phyloP scores from a whole-genome alignment of 768 basidiomycete species.

The Tulasnella sp. region DNA sequence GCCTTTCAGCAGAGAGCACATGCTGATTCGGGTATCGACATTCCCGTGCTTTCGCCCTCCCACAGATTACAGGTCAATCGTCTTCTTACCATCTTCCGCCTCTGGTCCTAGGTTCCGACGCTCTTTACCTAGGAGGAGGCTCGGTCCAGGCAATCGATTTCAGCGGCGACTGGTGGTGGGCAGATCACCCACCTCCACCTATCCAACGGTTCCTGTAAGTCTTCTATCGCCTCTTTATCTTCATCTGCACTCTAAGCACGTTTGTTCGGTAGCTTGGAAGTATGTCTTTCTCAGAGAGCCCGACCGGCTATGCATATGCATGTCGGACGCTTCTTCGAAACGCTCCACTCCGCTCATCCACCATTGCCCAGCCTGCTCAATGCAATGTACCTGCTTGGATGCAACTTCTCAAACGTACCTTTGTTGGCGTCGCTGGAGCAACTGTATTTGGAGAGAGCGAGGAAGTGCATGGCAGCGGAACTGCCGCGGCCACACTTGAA shows the following conservation, averaged over 20 bases:
- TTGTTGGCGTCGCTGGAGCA: neutral
- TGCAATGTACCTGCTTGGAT: slow-evolving; percentile 16
- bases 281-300: neutral
- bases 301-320: neutral
- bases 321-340: slow-evolving; percentile 3
- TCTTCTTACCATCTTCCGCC: neutral
- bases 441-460: neutral
- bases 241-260: too few relatives aligned
- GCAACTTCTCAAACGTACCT: slow-evolving; percentile 11
- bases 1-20: neutral
- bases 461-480: slow-evolving; percentile 4
- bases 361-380: slow-evolving; percentile 15
- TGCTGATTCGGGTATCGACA: neutral
- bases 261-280: neutral
- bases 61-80: neutral
- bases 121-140: neutral
- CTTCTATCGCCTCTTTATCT: neutral
- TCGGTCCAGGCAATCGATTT: neutral
- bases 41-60: neutral
- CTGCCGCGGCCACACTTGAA: neutral
- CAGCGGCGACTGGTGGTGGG: slow-evolving; percentile 10
- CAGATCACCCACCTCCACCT: neutral
- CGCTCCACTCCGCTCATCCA: neutral
- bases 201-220: slow-evolving; percentile 9
- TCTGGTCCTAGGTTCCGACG: neutral